Evolutionary conservation across 148 eudicot species (phyloP).

Genomic region (Rhododendron henanense): DNA sequence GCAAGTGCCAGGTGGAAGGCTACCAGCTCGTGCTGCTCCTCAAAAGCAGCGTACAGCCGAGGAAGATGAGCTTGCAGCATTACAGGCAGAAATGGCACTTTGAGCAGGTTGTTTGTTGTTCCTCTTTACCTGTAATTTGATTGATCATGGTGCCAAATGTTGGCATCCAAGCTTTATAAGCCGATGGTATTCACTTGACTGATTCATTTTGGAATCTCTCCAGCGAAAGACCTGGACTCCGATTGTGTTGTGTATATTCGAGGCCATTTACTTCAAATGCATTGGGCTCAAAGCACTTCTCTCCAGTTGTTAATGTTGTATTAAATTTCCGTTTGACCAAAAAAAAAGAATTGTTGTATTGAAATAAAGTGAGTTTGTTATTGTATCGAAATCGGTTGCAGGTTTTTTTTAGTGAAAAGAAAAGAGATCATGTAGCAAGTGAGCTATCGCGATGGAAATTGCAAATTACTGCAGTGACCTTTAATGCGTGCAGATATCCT

Average conservation of each 20-base stretch:
- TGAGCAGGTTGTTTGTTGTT: conserved; percentile 21
- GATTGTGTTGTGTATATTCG: conserved; percentile 11
- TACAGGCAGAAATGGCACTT: conserved; percentile 74
- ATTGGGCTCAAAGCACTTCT: not conserved
- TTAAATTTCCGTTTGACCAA: no score
- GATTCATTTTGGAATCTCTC: conserved; percentile 6
- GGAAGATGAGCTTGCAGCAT: conserved; percentile 66
- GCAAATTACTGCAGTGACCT: not conserved
- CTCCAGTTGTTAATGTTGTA: not conserved
- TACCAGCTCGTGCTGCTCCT: conserved; percentile 42
- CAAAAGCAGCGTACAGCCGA: conserved; percentile 40
- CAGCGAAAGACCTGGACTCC: not conserved
- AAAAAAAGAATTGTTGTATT: not conserved
- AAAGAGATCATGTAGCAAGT: not conserved
- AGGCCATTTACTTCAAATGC: conserved; percentile 2
- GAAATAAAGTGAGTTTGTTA: not conserved
- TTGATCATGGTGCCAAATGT: not conserved
- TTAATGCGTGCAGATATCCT: not conserved
- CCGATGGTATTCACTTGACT: not conserved
- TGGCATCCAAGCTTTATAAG: not conserved
- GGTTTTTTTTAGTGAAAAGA: not conserved
- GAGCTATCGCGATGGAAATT: not conserved
- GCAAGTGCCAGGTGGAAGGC: conserved; percentile 35
- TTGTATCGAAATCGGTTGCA: not conserved
- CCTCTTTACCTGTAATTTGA: conserved; percentile 8